Evolutionary conservation across 441 rosid genomes (phyloP).

Genomic region (Jatropha multifida): DNA sequence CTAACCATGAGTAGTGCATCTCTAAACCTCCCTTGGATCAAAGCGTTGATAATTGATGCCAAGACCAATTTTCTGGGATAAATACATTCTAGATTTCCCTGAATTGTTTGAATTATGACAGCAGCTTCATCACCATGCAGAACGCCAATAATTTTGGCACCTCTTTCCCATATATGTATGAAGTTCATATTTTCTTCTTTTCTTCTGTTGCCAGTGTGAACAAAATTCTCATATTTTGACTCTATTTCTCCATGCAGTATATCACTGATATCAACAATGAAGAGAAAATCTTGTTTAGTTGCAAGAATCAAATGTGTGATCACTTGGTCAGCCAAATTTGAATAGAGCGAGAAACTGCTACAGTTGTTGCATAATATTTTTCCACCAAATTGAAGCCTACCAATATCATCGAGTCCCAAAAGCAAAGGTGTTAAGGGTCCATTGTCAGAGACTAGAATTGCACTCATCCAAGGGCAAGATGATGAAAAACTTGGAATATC

Average conservation of each 20-base stretch:
- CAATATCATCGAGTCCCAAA: slow-evolving; percentile 85
- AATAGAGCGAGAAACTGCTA: slow-evolving; percentile 81
- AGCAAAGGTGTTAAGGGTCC: slow-evolving; percentile 48
- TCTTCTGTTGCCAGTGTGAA: slow-evolving; percentile 44
- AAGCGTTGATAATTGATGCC: slow-evolving; percentile 68
- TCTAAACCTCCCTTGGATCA: slow-evolving; percentile 62
- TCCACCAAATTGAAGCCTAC: slow-evolving; percentile 65
- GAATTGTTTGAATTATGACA: slow-evolving; percentile 71
- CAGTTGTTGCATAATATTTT: slow-evolving; percentile 76
- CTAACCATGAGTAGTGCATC: slow-evolving; percentile 91
- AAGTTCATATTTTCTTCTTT: slow-evolving; percentile 60
- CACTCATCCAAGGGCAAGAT: slow-evolving; percentile 79
- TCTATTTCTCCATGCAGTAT: slow-evolving; percentile 57
- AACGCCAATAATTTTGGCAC: slow-evolving; percentile 79
- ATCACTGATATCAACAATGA: slow-evolving; percentile 67
- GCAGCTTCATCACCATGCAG: slow-evolving; percentile 92
- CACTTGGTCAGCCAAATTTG: slow-evolving; percentile 61
- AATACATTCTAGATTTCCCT: slow-evolving; percentile 87
- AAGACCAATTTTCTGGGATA: slow-evolving; percentile 92
- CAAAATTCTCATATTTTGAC: slow-evolving; percentile 51
- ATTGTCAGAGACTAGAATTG: slow-evolving; percentile 40
- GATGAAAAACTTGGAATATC: slow-evolving; percentile 46
- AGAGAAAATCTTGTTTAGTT: slow-evolving; percentile 86
- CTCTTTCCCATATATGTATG: slow-evolving; percentile 87
- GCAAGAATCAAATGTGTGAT: slow-evolving; percentile 78